Evolutionary conservation across 805 yeast genomes (phyloP).

Genomic region (Candida oleophila): DNA sequence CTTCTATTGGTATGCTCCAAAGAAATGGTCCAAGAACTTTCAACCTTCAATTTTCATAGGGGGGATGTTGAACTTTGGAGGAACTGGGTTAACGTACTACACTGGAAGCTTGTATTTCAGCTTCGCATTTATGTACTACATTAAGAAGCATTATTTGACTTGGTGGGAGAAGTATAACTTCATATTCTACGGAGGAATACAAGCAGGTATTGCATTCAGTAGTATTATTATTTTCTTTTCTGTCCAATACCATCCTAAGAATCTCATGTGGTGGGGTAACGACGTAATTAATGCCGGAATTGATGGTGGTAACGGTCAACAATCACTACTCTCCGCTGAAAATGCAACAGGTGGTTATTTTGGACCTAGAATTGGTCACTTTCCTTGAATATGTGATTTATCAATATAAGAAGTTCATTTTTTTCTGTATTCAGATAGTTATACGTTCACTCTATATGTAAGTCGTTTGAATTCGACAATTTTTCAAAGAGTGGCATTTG

Average conservation of each 20-base stretch:
- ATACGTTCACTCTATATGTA: no score
- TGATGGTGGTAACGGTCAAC: conserved; percentile 32
- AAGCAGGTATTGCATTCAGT: conserved; percentile 52
- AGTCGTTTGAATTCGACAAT: no score
- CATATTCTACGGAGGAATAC: conserved; percentile 46
- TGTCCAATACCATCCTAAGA: conserved; percentile 38
- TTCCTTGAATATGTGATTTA: neutral
- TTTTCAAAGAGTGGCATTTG: no score
- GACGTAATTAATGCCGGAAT: conserved; percentile 29
- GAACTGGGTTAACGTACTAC: conserved; percentile 42
- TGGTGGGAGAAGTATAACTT: conserved; percentile 74
- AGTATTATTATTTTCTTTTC: conserved; percentile 52
- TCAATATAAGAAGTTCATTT: no score
- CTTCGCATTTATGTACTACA: conserved; percentile 48
- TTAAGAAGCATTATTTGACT: conserved; percentile 42
- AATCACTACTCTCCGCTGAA: conserved; percentile 12
- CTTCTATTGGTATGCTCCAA: conserved; percentile 15
- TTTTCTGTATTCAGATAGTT: no score
- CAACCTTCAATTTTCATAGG: conserved; percentile 44
- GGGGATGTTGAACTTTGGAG: conserved; percentile 43
- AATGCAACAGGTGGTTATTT: conserved; percentile 29
- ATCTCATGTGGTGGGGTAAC: conserved; percentile 58
- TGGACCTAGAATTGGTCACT: conserved; percentile 3
- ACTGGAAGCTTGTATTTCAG: conserved; percentile 59
- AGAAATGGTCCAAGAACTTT: conserved; percentile 19